Percentiles rank a stretch among this genome's conserved stretches.
phyloP scores from a whole-genome alignment of 2,329 filamentous ascomycete genomes.

The Colletotrichum tropicicola region DNA sequence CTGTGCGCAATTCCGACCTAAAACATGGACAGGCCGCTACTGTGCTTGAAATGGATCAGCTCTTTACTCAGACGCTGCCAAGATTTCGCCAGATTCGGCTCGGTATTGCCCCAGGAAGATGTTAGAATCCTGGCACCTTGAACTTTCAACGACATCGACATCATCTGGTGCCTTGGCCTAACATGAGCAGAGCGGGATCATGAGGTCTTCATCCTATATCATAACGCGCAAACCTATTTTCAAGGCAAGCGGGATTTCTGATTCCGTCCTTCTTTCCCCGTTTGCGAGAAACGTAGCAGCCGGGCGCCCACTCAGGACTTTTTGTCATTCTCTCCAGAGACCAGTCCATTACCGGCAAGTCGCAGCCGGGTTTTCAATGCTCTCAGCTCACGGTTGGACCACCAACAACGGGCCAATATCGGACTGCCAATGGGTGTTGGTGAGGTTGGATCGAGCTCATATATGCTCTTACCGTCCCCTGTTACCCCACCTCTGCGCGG shows the following conservation, averaged over 20 bases:
- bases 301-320: not conserved
- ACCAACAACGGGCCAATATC: not conserved
- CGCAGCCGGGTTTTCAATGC: not conserved
- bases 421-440: not conserved
- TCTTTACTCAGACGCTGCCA: not conserved
- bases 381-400: not conserved
- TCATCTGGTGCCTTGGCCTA: not conserved
- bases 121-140: not conserved
- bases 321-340: not conserved
- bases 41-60: not conserved
- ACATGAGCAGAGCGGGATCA: not conserved
- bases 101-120: not conserved
- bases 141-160: not conserved
- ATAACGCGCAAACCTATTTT: not conserved
- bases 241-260: not conserved
- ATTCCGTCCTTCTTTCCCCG: not conserved
- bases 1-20: not conserved
- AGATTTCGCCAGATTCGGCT: not conserved
- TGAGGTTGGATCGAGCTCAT: slow-evolving; percentile 19
- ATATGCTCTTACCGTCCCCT: not conserved
- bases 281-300: not conserved
- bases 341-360: slow-evolving; percentile 13
- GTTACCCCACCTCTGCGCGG: slow-evolving; percentile 1
- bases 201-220: not conserved
- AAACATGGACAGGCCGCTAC: not conserved